Base-by-base conservation (phyloP, 495 filamentous ascomycete species). In the Podospora pseudocomata region DNA sequence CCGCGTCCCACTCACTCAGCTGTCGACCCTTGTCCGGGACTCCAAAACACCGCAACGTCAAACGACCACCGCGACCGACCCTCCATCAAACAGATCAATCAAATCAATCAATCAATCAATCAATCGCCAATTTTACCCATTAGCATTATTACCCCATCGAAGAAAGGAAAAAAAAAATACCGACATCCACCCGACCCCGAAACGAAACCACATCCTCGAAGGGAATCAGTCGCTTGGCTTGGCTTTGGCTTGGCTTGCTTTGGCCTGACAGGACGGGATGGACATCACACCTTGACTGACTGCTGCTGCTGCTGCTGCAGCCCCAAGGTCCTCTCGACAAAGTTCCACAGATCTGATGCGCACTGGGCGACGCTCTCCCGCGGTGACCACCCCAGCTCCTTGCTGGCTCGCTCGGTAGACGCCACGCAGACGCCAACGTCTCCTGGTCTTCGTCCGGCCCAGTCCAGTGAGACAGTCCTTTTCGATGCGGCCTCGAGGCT, bases 381-480 rank as follows among this genome's bases (percentile, higher is more conserved):
- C 49, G 74, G 67, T 19, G 56, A 66, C 77, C 77, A 78, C 28
- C 68, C 74, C 30, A 78, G 67, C 65, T 78, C 76, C 54, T 63
- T 61, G 57, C 34, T 44, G 19, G 76, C 75, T 56, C 75, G 67
- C 53, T 72, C 67, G 13, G 70, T 72, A 1, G 70, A 72, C 5
- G 76, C 74, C 23, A 78, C 68, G 34, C 70, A 76, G 53, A 66
- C 61, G 19, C 76, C 74, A 27, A 76, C 73, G 65, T 78, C 75
- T 16, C 73, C 77, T 23, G 66, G 63, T 27, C 77, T 56, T 11
- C 75, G 62, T 1, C 68, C 72, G 5, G 70, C 65, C 56, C 56
- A 67, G 4, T 64, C 54, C 44, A 75, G 32, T 3, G 77, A 71
- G 26, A 79, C 72, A 5, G 20, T 54, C 7, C 56, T 53, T 11